phyloP scores from a whole-genome alignment of 345 rosid genomes.

The Mallotus nudiflorus region DNA sequence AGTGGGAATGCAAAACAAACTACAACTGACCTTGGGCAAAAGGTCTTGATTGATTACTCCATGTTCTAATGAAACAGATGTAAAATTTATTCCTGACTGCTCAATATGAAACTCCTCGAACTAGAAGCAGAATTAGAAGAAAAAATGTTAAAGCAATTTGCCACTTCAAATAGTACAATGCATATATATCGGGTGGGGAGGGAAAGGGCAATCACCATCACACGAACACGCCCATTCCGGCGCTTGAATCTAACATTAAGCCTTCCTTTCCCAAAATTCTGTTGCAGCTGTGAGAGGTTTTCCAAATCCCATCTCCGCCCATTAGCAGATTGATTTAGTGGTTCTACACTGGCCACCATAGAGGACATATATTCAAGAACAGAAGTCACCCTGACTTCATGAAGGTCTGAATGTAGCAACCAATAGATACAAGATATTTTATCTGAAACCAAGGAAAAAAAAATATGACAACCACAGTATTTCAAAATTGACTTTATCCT shows the following conservation, averaged over 20 bases:
- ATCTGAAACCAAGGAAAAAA: slow-evolving; percentile 44
- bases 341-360: slow-evolving; percentile 64
- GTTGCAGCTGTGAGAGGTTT: slow-evolving; percentile 46
- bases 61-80: slow-evolving; percentile 53
- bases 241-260: slow-evolving; percentile 71
- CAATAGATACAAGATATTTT: slow-evolving; percentile 65
- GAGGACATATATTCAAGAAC: slow-evolving; percentile 77
- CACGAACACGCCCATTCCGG: slow-evolving; percentile 81
- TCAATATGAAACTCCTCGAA: slow-evolving; percentile 61
- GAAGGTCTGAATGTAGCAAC: slow-evolving; percentile 80
- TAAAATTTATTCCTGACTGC: slow-evolving; percentile 56
- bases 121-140: slow-evolving; percentile 36
- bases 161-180: slow-evolving; percentile 4
- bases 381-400: slow-evolving; percentile 53
- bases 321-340: slow-evolving; percentile 39
- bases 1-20: background rate
- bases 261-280: slow-evolving; percentile 56
- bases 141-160: slow-evolving; percentile 10
- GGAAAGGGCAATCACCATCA: slow-evolving; percentile 44
- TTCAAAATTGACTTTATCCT: background rate
- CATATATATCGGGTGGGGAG: background rate
- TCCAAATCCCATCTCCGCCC: slow-evolving; percentile 49
- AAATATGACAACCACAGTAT: slow-evolving; percentile 19
- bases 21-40: slow-evolving; percentile 66
- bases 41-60: slow-evolving; percentile 48